phyloP scores from a whole-genome alignment of 2,329 filamentous ascomycete species.

The Alternaria sp. region DNA sequence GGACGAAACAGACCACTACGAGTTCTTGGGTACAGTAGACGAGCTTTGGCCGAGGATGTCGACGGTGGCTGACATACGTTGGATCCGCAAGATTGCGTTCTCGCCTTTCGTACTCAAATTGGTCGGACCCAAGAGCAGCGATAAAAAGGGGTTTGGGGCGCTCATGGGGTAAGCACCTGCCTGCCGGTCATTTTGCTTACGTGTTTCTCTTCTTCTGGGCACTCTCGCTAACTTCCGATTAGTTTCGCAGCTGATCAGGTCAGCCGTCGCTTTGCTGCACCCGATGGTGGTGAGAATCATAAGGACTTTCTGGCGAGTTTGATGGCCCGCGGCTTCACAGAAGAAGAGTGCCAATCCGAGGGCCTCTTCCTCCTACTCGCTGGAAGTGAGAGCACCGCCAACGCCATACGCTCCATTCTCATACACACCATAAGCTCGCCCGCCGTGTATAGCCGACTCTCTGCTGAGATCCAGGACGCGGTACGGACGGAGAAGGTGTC shows the following conservation, averaged over 20 bases:
- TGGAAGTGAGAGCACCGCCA: constrained; percentile 20
- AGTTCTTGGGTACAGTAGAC: constrained; percentile 1
- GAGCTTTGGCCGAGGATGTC: constrained; percentile 4
- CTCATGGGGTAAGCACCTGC: constrained; percentile 2
- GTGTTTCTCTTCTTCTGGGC: not conserved
- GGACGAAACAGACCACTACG: constrained; percentile 8
- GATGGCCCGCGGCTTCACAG: constrained; percentile 11
- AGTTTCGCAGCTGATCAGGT: not conserved
- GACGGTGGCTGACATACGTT: constrained; percentile 6
- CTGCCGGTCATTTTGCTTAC: not conserved
- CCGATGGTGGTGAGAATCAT: not conserved
- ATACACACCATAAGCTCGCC: constrained; percentile 11
- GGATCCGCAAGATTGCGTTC: constrained; percentile 9
- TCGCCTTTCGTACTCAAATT: constrained; percentile 5
- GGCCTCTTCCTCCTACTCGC: constrained; percentile 13
- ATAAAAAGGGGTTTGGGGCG: constrained; percentile 2
- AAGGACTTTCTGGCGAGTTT: constrained; percentile 1
- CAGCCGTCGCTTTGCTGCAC: constrained; percentile 1
- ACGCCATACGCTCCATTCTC: constrained; percentile 13
- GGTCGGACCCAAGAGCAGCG: not conserved
- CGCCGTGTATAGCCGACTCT: constrained; percentile 6
- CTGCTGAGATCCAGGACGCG: constrained; percentile 10
- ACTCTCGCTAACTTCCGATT: not conserved
- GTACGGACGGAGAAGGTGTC: constrained; percentile 3
- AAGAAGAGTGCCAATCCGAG: constrained; percentile 11